Base-by-base conservation (phyloP, 805 yeast genomes). In the Yarrowia divulgata region DNA sequence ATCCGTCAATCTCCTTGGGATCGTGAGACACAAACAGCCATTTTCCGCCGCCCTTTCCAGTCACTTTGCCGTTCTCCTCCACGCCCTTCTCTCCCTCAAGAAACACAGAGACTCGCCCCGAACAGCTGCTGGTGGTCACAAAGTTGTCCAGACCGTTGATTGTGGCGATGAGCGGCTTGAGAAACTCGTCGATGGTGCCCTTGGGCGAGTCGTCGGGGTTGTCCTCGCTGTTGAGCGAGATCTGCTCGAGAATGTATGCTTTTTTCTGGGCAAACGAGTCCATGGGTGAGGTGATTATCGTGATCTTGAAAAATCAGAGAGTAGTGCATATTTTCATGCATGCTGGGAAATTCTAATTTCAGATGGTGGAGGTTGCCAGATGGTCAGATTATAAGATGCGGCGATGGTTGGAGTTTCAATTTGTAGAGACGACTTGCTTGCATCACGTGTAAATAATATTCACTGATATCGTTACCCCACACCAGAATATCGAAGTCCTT, bases 111-210 rank as follows among this genome's bases (percentile, higher is more conserved):
- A 91, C 88, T 74, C 97, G 81, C 2, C 97, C 97, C 0, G 97
- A 90, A 73, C 97, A 92, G 18, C 95, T 88, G 1, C 96, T 90
- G 0, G 97, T 92, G 2, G 97, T 91, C 12, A 92, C 95, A 87
- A 90, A 84, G 72, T 89, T 87, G 0, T 78, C 74, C 72, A 86
- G 85, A 2, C 83, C 72, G 74, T 92, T 92, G 73, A 92, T 88
- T 16, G 88, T 75, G 16, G 85, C 77, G 71, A 92, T 90, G 19
- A 92, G 82, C 2, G 97, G 97, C 13, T 88, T 74, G 73, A 96
- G 88, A 23, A 84, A 79, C 62, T 79, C 86, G 77, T 92, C 97
- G n/a, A 91, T 87, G 2, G 91, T 84, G 0, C 97, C 97, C 74
- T 92, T 93, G 16, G 97, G 97, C 1, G 96, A 90, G 10, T 75